Base-by-base conservation (phyloP, 2,329 filamentous ascomycete genomes). In the Hortaea werneckii region DNA sequence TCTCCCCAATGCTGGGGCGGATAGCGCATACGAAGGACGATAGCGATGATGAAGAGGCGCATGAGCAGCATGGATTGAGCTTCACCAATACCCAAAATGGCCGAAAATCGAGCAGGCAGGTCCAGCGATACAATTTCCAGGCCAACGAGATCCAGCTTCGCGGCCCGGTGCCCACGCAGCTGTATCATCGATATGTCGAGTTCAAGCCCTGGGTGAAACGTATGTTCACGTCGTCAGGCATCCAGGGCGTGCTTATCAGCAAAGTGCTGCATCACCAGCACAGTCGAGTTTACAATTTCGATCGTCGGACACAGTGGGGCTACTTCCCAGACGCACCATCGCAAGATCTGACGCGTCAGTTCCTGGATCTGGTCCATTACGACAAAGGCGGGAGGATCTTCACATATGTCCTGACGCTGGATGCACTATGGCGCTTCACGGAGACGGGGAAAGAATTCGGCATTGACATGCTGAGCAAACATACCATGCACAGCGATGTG, bases 361-460 rank as follows among this genome's bases (percentile, higher is more conserved):
- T 96, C 59, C 75, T 96, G 7, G 85, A 88, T 48, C 80, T 95
- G 58, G 84, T 81, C 0, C 87, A 95, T 58, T 90, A 84, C 60
- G 88, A 90, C 58, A 78, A 92, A 57, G 89, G 87, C 13, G 84
- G 85, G 1, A 80, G 88, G 9, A 79, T 94, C 46, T 95, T 92
- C 60, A 95, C 90, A 20, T 96, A 95, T 56, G 83, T 95, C 27
- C 71, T 96, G 13, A 94, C 87, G 0, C 75, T 95, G 5, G 90
- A 96, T 59, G 85, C 83, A 5, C 74, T 90, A 44, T 78, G 94
- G 60, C 83, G 88, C 40, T 95, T 95, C 67, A 95, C 90, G 1
- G 90, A 95, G 65, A 96, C 90, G 0, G 90, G 90, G 29, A 92
- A 92, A 57, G 89, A 95, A 58, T 95, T 95, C 49, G 87, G 89